phyloP scores from a whole-genome alignment of 2,329 filamentous ascomycete species.

The Myriangium duriaei region DNA sequence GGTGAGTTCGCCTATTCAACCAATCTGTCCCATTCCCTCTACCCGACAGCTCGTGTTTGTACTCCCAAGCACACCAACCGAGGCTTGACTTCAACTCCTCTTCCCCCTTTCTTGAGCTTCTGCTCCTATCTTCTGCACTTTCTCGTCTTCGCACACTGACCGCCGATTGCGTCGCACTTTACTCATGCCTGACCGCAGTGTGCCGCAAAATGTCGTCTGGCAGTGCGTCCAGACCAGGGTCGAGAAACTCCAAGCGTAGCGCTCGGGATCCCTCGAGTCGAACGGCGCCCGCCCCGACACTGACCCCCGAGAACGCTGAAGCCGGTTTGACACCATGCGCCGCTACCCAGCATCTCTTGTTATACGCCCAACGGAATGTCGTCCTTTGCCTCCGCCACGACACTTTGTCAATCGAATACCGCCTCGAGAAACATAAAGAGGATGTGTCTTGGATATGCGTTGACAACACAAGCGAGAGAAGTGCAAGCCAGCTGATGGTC shows the following conservation, averaged over 20 bases:
- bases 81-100: too few relatives aligned
- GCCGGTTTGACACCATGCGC: conserved; percentile 71
- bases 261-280: conserved; percentile 15
- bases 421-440: conserved; percentile 72
- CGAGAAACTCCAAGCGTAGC: conserved; percentile 21
- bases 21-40: conserved; percentile 7
- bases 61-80: too few relatives aligned
- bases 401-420: conserved; percentile 73
- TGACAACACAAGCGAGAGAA: conserved; percentile 80
- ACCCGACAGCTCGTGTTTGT: too few relatives aligned
- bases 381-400: conserved; percentile 88
- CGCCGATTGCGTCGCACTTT: not conserved
- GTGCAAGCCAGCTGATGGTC: conserved; percentile 73
- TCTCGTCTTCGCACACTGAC: too few relatives aligned
- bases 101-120: too few relatives aligned
- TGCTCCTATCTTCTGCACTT: too few relatives aligned
- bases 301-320: conserved; percentile 35
- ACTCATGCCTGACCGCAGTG: conserved; percentile 11
- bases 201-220: conserved; percentile 31
- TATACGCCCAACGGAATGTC: conserved; percentile 72
- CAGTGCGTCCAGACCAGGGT: conserved; percentile 27
- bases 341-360: conserved; percentile 78
- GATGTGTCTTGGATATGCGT: conserved; percentile 75
- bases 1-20: conserved; percentile 11
- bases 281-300: conserved; percentile 29